phyloP scores from a whole-genome alignment of 164 flowering plant species.

The Chimonanthus salicifolius region DNA sequence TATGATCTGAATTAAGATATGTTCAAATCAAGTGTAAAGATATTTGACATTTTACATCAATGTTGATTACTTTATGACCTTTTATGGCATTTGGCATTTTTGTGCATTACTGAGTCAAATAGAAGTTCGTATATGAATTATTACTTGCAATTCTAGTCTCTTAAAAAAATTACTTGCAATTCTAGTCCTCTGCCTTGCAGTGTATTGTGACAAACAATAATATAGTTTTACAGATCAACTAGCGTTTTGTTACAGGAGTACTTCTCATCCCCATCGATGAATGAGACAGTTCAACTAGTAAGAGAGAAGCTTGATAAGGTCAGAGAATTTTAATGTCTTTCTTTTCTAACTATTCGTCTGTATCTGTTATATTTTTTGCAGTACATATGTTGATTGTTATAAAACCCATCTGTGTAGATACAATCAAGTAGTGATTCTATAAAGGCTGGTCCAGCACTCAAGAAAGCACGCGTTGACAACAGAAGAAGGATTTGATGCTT shows the following conservation, averaged over 20 bases:
- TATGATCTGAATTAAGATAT: neutral
- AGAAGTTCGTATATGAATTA: no score
- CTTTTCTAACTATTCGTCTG: neutral
- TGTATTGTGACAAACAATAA: no score
- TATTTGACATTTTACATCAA: no score
- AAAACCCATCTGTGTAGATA: constrained; percentile 34
- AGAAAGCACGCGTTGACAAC: constrained; percentile 66
- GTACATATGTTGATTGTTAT: neutral
- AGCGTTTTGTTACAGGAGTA: constrained; percentile 42
- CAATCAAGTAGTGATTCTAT: constrained; percentile 47
- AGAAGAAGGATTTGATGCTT: constrained; percentile 61
- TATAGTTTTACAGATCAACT: no score
- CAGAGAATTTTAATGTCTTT: neutral
- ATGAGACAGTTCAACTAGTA: constrained; percentile 65
- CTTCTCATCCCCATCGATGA: constrained; percentile 81
- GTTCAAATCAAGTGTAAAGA: neutral
- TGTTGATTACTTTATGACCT: no score
- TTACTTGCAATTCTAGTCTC: no score
- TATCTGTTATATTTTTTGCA: neutral
- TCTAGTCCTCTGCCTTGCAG: no score
- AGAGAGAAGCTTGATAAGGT: constrained; percentile 86
- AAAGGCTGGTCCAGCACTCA: constrained; percentile 44
- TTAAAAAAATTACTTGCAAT: no score
- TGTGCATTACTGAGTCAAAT: no score
- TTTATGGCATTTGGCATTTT: no score